Percentiles rank a stretch among this genome's conserved stretches.
phyloP scores from a whole-genome alignment of 805 yeast species.

The Saccharomycopsis sp. region DNA sequence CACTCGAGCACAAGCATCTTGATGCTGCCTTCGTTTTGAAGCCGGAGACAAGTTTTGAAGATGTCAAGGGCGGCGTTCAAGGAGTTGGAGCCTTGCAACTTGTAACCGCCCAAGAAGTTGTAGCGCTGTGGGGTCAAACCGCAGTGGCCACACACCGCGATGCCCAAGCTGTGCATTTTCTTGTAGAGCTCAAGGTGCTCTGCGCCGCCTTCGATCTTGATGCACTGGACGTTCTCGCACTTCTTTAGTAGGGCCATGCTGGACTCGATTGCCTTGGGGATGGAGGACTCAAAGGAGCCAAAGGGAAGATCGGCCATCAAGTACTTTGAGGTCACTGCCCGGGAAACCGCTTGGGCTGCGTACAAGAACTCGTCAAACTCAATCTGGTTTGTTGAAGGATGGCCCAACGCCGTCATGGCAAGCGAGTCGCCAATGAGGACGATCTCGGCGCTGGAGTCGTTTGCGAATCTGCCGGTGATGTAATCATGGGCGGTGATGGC shows the following conservation, averaged over 20 bases:
- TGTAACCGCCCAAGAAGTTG: slow-evolving; percentile 75
- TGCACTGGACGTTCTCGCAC: slow-evolving; percentile 49
- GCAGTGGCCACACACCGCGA: slow-evolving; percentile 85
- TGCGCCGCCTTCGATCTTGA: slow-evolving; percentile 79
- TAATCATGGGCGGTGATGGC: slow-evolving; percentile 84
- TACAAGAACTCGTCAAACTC: slow-evolving; percentile 72
- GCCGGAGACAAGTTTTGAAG: slow-evolving; percentile 54
- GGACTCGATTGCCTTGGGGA: slow-evolving; percentile 52
- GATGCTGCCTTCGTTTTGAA: slow-evolving; percentile 65
- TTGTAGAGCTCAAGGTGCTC: slow-evolving; percentile 45
- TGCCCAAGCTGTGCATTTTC: slow-evolving; percentile 56
- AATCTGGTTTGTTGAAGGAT: slow-evolving; percentile 63
- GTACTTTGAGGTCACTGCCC: slow-evolving; percentile 61
- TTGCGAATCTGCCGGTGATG: slow-evolving; percentile 65
- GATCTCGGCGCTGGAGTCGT: slow-evolving; percentile 56
- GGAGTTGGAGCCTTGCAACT: slow-evolving; percentile 66
- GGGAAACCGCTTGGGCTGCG: slow-evolving; percentile 63
- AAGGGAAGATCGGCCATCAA: slow-evolving; percentile 82
- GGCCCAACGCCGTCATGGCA: slow-evolving; percentile 87
- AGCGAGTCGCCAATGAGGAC: slow-evolving; percentile 85
- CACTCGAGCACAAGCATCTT: slow-evolving; percentile 76
- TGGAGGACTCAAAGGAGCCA: slow-evolving; percentile 68
- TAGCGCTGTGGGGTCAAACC: slow-evolving; percentile 89
- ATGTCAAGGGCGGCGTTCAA: slow-evolving; percentile 45
- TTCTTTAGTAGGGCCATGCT: slow-evolving; percentile 45